Evolutionary conservation across 352 stramenopile species (phyloP).

Genomic region (Saprolegnia parasitica): DNA sequence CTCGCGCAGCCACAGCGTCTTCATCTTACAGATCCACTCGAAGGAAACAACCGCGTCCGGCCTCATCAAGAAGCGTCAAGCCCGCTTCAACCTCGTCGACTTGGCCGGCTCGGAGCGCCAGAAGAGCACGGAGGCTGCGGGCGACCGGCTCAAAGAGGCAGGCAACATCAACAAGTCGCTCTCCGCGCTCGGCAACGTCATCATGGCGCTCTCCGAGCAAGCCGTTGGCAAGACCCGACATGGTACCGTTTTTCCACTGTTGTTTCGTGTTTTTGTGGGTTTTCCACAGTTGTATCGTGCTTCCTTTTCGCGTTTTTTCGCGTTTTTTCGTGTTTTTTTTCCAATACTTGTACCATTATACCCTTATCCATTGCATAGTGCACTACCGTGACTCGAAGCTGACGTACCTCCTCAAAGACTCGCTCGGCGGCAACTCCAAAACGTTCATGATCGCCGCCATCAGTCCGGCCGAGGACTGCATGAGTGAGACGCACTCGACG

Average conservation of each 20-base stretch:
- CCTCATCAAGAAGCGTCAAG: constrained; percentile 65
- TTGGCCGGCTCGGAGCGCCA: constrained; percentile 97
- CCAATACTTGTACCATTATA: no score
- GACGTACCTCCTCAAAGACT: constrained; percentile 82
- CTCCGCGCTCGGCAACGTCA: constrained; percentile 94
- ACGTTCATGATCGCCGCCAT: constrained; percentile 85
- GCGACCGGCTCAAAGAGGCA: constrained; percentile 94
- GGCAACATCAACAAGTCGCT: constrained; percentile 96
- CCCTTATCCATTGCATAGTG: constrained; percentile 25
- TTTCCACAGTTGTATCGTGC: no score
- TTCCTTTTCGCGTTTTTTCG: no score
- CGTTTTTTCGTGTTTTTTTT: no score
- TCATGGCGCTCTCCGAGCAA: constrained; percentile 84
- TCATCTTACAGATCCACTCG: constrained; percentile 89
- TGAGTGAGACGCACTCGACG: constrained; percentile 78
- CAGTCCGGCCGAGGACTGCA: constrained; percentile 77
- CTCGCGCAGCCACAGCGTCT: constrained; percentile 80
- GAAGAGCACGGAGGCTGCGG: constrained; percentile 91
- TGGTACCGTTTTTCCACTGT: constrained; percentile 30
- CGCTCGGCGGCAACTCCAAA: constrained; percentile 79
- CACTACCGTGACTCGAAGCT: constrained; percentile 85
- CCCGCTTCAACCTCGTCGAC: constrained; percentile 96
- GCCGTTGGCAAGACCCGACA: constrained; percentile 74
- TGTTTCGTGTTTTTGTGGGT: no score
- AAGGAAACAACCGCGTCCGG: constrained; percentile 53